Conservation (phyloP, 345 rosid genomes). For the Arabis hirsuta region DNA sequence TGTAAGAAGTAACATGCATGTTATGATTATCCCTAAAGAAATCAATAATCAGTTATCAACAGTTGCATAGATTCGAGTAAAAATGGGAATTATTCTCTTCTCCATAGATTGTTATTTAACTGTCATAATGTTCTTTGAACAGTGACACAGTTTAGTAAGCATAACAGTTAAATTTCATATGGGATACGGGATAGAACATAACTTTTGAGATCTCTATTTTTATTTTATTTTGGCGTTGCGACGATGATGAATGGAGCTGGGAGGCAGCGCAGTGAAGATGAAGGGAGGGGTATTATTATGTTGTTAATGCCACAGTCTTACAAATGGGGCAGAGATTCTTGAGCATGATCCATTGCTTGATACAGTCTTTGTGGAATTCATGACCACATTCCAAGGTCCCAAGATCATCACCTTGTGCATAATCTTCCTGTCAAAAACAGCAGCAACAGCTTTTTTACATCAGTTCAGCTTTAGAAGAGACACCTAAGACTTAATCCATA, state of each 20-base stretch:
- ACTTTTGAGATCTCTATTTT: not conserved
- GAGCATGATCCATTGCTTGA: constrained; percentile 83
- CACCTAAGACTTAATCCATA: not conserved
- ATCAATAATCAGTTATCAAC: not conserved
- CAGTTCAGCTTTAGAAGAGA: constrained; percentile 14
- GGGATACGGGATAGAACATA: constrained; percentile 4
- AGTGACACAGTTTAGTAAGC: constrained; percentile 33
- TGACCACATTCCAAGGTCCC: constrained; percentile 87
- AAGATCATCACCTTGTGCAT: constrained; percentile 67
- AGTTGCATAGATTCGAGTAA: constrained; percentile 11
- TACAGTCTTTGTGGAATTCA: constrained; percentile 71
- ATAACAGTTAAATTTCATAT: constrained; percentile 9
- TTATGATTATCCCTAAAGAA: not conserved
- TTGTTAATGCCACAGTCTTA: constrained; percentile 64
- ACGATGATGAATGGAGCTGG: constrained; percentile 16
- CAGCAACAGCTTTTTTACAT: constrained; percentile 18
- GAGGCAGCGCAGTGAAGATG: constrained; percentile 9
- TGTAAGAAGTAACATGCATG: too few relatives aligned
- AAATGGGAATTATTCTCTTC: constrained; percentile 29
- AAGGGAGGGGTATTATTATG: constrained; percentile 29
- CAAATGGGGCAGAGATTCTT: constrained; percentile 94
- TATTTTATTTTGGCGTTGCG: not conserved
- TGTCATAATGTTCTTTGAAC: constrained; percentile 40
- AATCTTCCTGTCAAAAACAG: constrained; percentile 68
- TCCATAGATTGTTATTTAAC: constrained; percentile 13